These are phyloP conservation scores for Sequoia sempervirens DNA, from an alignment of 75 land plant species.

Conservation along the genomic window DNA sequence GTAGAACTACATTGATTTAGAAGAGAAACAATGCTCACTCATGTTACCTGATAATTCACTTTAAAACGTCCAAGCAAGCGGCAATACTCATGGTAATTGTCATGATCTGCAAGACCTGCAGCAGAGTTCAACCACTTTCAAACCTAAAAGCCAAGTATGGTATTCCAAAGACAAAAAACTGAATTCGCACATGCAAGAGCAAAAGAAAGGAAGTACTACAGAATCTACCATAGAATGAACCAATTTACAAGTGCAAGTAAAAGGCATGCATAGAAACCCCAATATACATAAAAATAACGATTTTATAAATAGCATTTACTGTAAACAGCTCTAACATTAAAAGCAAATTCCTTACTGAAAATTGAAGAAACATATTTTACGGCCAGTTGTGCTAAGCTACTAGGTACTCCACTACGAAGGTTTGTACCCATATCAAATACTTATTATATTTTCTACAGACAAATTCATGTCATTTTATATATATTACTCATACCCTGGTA, in stretches of 20 bases:
- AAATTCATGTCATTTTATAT: background rate
- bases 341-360: background rate
- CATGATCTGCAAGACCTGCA: conserved; percentile 90
- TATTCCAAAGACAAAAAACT: background rate
- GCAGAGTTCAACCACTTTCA: background rate
- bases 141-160: background rate
- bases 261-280: background rate
- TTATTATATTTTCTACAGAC: background rate
- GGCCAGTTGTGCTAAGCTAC: background rate
- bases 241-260: background rate
- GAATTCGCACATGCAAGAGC: background rate
- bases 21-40: background rate
- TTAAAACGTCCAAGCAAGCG: conserved; percentile 92
- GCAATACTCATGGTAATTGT: conserved; percentile 94
- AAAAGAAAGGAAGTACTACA: background rate
- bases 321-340: background rate
- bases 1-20: background rate
- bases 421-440: background rate
- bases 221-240: background rate
- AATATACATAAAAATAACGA: background rate
- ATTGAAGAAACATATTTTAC: background rate
- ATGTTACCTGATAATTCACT: conserved; percentile 78
- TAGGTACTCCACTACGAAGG: background rate
- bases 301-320: background rate
- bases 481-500: background rate